Percentiles rank a stretch among this genome's conserved stretches.
These are phyloP conservation scores for Cystofilobasidium bisporidii DNA, from an alignment of 768 basidiomycete genomes.

Conservation along the genomic window DNA sequence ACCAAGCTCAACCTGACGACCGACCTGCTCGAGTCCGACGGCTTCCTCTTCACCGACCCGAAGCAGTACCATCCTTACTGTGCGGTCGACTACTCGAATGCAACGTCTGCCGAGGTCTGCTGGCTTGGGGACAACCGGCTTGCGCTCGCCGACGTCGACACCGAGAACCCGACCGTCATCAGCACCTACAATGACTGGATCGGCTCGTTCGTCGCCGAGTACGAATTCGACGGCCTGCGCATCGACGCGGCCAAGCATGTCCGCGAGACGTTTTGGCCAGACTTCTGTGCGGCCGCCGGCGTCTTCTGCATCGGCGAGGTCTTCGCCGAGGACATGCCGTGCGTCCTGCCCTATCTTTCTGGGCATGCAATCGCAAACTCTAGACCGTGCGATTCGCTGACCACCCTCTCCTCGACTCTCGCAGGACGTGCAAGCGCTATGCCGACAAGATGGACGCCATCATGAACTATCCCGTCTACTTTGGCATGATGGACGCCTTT, in stretches of 20 bases:
- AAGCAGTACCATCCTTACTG: constrained; percentile 64
- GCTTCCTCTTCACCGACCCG: constrained; percentile 36
- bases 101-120: constrained; percentile 57
- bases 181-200: constrained; percentile 62
- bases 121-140: constrained; percentile 74
- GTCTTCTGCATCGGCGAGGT: constrained; percentile 85
- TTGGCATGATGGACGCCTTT: constrained; percentile 56
- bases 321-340: constrained; percentile 31
- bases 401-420: no score
- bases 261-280: constrained; percentile 63
- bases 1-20: constrained; percentile 51
- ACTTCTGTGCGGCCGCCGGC: constrained; percentile 61
- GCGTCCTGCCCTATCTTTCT: not conserved
- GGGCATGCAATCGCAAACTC: no score
- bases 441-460: constrained; percentile 24
- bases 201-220: constrained; percentile 55
- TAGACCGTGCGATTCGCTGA: no score
- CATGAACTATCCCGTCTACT: constrained; percentile 49
- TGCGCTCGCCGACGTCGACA: constrained; percentile 69
- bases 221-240: constrained; percentile 72
- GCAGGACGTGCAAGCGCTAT: constrained; percentile 22
- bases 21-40: constrained; percentile 41
- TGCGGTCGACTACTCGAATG: constrained; percentile 58
- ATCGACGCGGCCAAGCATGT: constrained; percentile 53
- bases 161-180: constrained; percentile 56